Evolutionary conservation across 1,139 yeast species (phyloP).

Genomic region (Yueomyces sp.): DNA sequence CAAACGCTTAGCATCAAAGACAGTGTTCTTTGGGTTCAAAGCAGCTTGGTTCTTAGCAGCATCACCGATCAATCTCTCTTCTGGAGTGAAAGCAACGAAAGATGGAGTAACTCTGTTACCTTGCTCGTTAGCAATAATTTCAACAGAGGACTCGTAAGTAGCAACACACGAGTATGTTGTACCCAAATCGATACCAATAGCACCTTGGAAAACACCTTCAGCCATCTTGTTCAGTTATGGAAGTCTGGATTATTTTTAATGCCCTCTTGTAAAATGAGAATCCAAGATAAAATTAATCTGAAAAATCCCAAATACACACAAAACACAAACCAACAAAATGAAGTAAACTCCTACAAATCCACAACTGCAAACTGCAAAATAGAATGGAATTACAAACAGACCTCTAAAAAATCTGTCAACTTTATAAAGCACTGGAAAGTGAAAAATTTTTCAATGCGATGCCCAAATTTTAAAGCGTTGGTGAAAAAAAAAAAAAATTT

Average conservation of each 20-base stretch:
- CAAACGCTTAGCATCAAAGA: constrained; percentile 79
- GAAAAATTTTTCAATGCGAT: too few relatives aligned
- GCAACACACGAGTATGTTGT: constrained; percentile 92
- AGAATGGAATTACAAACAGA: too few relatives aligned
- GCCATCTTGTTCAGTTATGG: constrained; percentile 41
- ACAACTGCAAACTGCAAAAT: too few relatives aligned
- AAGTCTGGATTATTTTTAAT: background rate
- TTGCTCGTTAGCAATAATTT: constrained; percentile 88
- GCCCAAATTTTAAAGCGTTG: too few relatives aligned
- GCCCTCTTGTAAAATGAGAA: background rate
- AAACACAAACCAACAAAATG: too few relatives aligned
- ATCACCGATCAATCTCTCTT: constrained; percentile 86
- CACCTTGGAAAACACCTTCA: constrained; percentile 99
- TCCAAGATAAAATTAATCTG: too few relatives aligned
- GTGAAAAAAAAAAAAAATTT: too few relatives aligned
- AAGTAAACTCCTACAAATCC: too few relatives aligned
- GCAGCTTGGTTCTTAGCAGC: constrained; percentile 93
- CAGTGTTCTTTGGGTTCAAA: constrained; percentile 67
- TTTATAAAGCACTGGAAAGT: too few relatives aligned
- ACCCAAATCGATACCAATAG: constrained; percentile 96
- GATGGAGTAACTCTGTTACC: constrained; percentile 94
- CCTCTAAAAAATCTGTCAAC: too few relatives aligned
- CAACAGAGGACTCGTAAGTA: constrained; percentile 83
- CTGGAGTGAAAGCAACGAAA: constrained; percentile 75
- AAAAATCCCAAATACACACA: too few relatives aligned